phyloP scores from a whole-genome alignment of 164 flowering plant genomes.

The Vitis rupestris region DNA sequence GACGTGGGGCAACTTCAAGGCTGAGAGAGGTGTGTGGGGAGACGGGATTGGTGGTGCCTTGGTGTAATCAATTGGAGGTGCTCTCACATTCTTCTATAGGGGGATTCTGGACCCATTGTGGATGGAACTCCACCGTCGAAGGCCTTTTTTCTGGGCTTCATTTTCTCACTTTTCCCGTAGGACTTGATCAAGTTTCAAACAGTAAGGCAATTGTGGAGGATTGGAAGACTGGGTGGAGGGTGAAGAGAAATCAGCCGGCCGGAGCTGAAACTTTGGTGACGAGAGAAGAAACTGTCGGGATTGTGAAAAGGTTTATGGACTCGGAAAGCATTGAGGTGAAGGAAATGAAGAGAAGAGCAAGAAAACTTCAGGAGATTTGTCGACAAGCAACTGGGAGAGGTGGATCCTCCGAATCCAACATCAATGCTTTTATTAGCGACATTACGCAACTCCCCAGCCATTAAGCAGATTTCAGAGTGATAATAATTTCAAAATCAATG shows the following conservation, averaged over 20 bases:
- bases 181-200: constrained; percentile 9
- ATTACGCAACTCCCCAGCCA: not conserved
- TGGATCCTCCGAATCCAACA: constrained; percentile 16
- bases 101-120: constrained; percentile 12
- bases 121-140: constrained; percentile 11
- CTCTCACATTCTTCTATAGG: constrained; percentile 3
- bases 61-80: constrained; percentile 8
- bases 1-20: not conserved
- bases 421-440: constrained; percentile 12
- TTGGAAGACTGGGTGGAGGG: constrained; percentile 3
- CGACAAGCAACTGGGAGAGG: constrained; percentile 8
- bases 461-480: no score
- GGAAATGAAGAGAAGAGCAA: constrained; percentile 13
- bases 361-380: constrained; percentile 4
- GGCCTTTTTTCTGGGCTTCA: constrained; percentile 18
- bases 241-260: not conserved
- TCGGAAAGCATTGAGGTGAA: constrained; percentile 4
- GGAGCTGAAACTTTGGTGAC: constrained; percentile 1
- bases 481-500: no score
- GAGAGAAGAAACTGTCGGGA: constrained; percentile 12
- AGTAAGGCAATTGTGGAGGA: not conserved
- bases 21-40: not conserved
- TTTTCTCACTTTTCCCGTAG: constrained; percentile 12
- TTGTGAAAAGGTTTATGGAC: constrained; percentile 22
- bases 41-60: constrained; percentile 2